Evolutionary conservation across 2,329 filamentous ascomycete species (phyloP), one percentile per base, ranked within the genome.

Genomic region (Hymenoscyphus fraxineus): DNA sequence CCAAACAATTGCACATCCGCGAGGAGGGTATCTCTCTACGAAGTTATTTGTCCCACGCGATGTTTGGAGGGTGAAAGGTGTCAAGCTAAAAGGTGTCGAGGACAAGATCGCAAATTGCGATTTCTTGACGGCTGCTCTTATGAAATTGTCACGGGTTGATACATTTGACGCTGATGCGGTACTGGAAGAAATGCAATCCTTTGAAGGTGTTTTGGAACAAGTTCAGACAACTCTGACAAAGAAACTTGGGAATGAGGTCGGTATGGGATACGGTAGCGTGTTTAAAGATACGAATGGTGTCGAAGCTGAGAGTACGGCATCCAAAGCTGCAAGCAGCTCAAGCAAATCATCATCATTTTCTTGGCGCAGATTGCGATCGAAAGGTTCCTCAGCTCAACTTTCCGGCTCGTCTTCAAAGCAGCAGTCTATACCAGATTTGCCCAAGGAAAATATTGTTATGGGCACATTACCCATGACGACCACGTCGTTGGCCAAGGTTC

Each of bases 71-170:
- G 93, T 97, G 7, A 94, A 94, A 74, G 93, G 92, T 35, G 93
- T 97, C 61, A 98, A 97, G 78, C 82, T 99, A 31, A 95, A 93
- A 78, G 89, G 88, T 40, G 74, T 98, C 0, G 95, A 99, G 69
- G 95, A 99, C 72, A 99, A 99, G 80, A 88, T 97, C 62, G 85
- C 91, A 13, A 92, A 93, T 67, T 97, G 93, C 75, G 95, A 99
- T 76, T 83, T 92, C 60, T 83, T 99, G 59, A 98, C 94, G 0
- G 92, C 93, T 0, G 93, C 94, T 10, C 80, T 99, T 38, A 83
- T 92, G 64, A 95, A 93, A 75, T 83, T 99, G 41, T 86, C 88
- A 6, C 85, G 87, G 67, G 93, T 97, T 0, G 92, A 99, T 72
- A 95, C 90, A 0, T 89, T 87, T 67, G 94, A 99, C 75, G 93